Evolutionary conservation across 2,329 filamentous ascomycete species (phyloP), one percentile per base, ranked within the genome.

Genomic region (Magnaporthales sp.): DNA sequence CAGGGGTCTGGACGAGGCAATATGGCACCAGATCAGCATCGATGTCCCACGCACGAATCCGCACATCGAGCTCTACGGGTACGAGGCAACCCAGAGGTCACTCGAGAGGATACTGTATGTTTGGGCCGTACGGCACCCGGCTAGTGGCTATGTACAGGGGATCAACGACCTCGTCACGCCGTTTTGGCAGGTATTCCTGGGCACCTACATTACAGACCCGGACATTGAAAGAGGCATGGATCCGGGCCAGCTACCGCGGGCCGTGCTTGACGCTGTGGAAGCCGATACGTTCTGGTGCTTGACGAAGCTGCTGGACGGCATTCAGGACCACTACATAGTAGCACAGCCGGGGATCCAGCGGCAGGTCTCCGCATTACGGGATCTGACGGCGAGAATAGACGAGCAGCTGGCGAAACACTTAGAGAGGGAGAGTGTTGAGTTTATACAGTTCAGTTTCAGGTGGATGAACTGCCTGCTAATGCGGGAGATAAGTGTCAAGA

Each of bases 391-490:
- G 66, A 85, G 95, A 67, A 99, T 99, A 70, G 94, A 98, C 75
- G 86, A 86, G 30, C 85, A 84, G 3, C 80, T 99, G 63, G 92
- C 93, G 3, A 95, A 91, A 72, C 95, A 99, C 75, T 83, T 99
- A 56, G 92, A 97, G 75, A 86, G 86, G 27, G 93, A 98, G 77
- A 90, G 93, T 32, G 92, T 99, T 30, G 95, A 99, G 75, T 99
- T 99, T 74, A 99, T 99, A 73, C 95, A 99, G 75, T 99, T 99
- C 79, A 97, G 93, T 78, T 99, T 99, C 76, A 86, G 95, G 67
- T 99, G 95, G 95, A 99, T 99, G 95, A 99, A 99, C 74, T 99
- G 95, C 77, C 86, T 99, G 65, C 83, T 99, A 70, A 99, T 99
- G 95, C 87, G 95, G 70, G 95, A 99, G 79, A 91, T 99, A 70